Evolutionary conservation across 2,329 filamentous ascomycete genomes (phyloP).

Genomic region (Aureobasidium namibiae): DNA sequence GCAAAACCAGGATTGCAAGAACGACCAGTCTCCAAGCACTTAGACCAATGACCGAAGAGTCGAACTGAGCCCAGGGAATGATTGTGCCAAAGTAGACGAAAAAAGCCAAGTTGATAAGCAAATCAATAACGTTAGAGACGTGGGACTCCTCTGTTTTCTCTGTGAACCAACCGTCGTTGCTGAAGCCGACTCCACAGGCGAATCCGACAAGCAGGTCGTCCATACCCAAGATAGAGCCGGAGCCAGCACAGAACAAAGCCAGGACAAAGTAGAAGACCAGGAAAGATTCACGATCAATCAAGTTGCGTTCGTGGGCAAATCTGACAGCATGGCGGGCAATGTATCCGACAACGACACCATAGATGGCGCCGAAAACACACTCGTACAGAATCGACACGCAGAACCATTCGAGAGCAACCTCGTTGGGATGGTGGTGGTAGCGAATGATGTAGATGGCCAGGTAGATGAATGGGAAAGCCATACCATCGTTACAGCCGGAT

Average conservation of each 20-base stretch:
- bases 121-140: slow-evolving; percentile 97
- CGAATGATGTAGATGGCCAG: slow-evolving; percentile 82
- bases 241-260: slow-evolving; percentile 89
- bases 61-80: slow-evolving; percentile 91
- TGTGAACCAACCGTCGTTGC: slow-evolving; percentile 97
- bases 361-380: slow-evolving; percentile 85
- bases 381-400: slow-evolving; percentile 89
- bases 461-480: slow-evolving; percentile 98
- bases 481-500: slow-evolving; percentile 98
- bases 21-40: slow-evolving; percentile 87
- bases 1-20: slow-evolving; percentile 83
- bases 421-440: slow-evolving; percentile 59
- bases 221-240: slow-evolving; percentile 80
- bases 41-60: slow-evolving; percentile 62
- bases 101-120: slow-evolving; percentile 93
- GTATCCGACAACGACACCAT: slow-evolving; percentile 81
- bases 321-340: slow-evolving; percentile 85
- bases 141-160: slow-evolving; percentile 98
- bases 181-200: slow-evolving; percentile 93
- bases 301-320: slow-evolving; percentile 69
- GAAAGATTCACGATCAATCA: slow-evolving; percentile 95
- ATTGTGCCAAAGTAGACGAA: slow-evolving; percentile 98
- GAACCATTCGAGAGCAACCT: slow-evolving; percentile 79
- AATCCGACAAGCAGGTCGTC: slow-evolving; percentile 95
- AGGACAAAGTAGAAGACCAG: slow-evolving; percentile 98